Conservation (phyloP, 1,284 basidiomycete genomes). For the Heliocybe sulcata region DNA sequence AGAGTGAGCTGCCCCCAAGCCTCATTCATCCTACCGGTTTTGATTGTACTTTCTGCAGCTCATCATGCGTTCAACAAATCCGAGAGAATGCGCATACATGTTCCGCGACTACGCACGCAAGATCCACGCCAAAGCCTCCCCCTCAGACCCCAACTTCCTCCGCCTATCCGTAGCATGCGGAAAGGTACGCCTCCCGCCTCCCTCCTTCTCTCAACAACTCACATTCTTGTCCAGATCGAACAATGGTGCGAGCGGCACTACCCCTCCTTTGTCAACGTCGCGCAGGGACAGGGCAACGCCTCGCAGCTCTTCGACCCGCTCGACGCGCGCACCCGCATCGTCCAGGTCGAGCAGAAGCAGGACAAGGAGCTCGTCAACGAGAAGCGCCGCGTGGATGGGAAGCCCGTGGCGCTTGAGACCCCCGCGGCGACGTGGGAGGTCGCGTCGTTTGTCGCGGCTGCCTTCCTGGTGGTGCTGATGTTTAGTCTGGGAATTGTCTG, state of each 20-base stretch:
- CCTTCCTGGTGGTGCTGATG: constrained; percentile 29
- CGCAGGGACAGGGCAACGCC: constrained; percentile 19
- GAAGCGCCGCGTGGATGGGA: constrained; percentile 27
- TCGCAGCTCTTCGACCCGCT: constrained; percentile 32
- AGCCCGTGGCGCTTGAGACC: constrained; percentile 13
- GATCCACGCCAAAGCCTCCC: constrained; percentile 78
- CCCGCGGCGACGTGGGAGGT: constrained; percentile 18
- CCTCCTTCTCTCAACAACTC: neutral
- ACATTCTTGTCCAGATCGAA: constrained; percentile 58
- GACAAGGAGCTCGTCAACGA: constrained; percentile 33
- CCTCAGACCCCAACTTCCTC: constrained; percentile 86
- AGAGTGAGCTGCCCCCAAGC: constrained; percentile 38
- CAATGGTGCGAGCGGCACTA: constrained; percentile 89
- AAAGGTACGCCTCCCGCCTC: constrained; percentile 35
- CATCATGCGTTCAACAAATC: constrained; percentile 88
- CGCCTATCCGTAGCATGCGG: constrained; percentile 76
- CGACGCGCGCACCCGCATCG: constrained; percentile 53
- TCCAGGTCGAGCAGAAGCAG: constrained; percentile 29
- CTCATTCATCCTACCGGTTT: constrained; percentile 3
- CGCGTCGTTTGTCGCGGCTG: constrained; percentile 27
- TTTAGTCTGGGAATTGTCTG: constrained; percentile 26
- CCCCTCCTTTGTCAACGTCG: constrained; percentile 72
- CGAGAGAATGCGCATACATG: constrained; percentile 85
- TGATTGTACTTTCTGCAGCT: constrained; percentile 40
- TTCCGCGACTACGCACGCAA: constrained; percentile 79